Conservation (phyloP, 768 basidiomycete genomes). For the Neoboletus magnificus region DNA sequence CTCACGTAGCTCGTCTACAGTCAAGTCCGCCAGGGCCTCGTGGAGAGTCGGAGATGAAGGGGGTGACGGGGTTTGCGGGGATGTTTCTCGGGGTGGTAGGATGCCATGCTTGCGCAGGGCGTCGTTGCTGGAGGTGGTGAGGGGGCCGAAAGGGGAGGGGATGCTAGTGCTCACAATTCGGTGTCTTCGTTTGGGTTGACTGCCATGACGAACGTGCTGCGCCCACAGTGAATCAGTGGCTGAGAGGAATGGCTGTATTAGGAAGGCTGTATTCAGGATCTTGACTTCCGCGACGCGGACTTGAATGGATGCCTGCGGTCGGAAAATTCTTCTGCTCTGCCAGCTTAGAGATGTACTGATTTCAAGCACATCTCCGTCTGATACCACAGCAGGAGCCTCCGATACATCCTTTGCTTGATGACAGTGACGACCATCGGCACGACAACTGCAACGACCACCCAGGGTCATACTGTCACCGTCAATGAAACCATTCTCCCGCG, state of each 20-base stretch:
- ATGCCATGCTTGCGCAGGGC: slow-evolving; percentile 91
- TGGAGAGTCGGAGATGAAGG: slow-evolving; percentile 72
- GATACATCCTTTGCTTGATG: slow-evolving; percentile 22
- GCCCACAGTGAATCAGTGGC: slow-evolving; percentile 10
- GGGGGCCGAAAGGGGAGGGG: not conserved
- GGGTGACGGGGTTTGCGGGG: slow-evolving; percentile 77
- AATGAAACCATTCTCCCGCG: slow-evolving; percentile 44
- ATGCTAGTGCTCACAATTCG: slow-evolving; percentile 71
- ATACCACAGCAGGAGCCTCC: slow-evolving; percentile 10
- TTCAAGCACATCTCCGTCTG: slow-evolving; percentile 1
- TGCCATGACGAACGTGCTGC: slow-evolving; percentile 38
- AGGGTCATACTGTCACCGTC: slow-evolving; percentile 27
- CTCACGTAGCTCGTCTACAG: slow-evolving; percentile 59
- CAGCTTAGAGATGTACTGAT: slow-evolving; percentile 25
- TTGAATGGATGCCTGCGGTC: slow-evolving; percentile 18
- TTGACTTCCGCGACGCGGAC: slow-evolving; percentile 19
- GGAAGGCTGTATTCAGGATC: slow-evolving; percentile 30
- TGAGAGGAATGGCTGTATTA: slow-evolving; percentile 8
- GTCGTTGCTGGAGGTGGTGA: slow-evolving; percentile 66
- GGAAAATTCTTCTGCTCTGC: slow-evolving; percentile 8
- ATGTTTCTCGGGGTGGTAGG: slow-evolving; percentile 66
- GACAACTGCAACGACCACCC: slow-evolving; percentile 22
- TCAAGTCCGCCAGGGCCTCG: slow-evolving; percentile 63
- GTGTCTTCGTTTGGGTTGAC: slow-evolving; percentile 90
- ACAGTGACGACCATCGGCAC: slow-evolving; percentile 19